Conservation (phyloP, 352 stramenopile genomes). For the Plasmopara muralis region DNA sequence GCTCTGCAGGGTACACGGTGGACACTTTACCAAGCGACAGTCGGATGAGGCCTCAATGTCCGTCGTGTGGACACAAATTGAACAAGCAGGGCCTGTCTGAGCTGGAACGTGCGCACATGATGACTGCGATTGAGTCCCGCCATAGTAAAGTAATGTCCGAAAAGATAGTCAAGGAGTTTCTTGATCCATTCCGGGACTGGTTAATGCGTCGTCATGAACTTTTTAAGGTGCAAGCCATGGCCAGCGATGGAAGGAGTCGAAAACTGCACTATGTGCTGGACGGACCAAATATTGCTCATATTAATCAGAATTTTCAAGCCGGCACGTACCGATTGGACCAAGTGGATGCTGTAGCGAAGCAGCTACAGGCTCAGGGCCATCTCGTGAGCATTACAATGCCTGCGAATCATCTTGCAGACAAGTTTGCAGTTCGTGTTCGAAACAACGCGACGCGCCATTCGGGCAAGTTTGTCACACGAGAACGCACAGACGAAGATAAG, state of each 20-base stretch:
- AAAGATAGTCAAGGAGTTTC: slow-evolving; percentile 43
- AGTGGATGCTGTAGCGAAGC: slow-evolving; percentile 87
- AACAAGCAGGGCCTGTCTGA: slow-evolving; percentile 38
- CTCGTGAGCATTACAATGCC: slow-evolving; percentile 76
- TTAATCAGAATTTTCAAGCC: slow-evolving; percentile 93
- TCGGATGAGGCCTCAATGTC: slow-evolving; percentile 33
- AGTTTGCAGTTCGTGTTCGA: slow-evolving; percentile 53
- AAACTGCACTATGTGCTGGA: slow-evolving; percentile 90
- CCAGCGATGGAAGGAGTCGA: slow-evolving; percentile 3
- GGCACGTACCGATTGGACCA: slow-evolving; percentile 93
- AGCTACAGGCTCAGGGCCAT: slow-evolving; percentile 78
- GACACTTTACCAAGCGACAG: slow-evolving; percentile 36
- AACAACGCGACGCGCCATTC: slow-evolving; percentile 38
- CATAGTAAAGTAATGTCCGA: slow-evolving; percentile 34
- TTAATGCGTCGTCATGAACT: slow-evolving; percentile 36
- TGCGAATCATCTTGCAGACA: slow-evolving; percentile 52
- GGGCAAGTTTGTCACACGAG: slow-evolving; percentile 44
- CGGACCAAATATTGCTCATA: slow-evolving; percentile 97
- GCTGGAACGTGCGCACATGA: slow-evolving; percentile 36
- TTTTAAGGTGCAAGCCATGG: slow-evolving; percentile 24
- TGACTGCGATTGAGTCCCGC: slow-evolving; percentile 50
- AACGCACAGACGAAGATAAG: slow-evolving; percentile 49
- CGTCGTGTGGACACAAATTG: slow-evolving; percentile 32
- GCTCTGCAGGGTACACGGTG: slow-evolving; percentile 24
- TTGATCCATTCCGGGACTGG: slow-evolving; percentile 64